Conservation (phyloP, 768 basidiomycete genomes). For the Suillus paluster region DNA sequence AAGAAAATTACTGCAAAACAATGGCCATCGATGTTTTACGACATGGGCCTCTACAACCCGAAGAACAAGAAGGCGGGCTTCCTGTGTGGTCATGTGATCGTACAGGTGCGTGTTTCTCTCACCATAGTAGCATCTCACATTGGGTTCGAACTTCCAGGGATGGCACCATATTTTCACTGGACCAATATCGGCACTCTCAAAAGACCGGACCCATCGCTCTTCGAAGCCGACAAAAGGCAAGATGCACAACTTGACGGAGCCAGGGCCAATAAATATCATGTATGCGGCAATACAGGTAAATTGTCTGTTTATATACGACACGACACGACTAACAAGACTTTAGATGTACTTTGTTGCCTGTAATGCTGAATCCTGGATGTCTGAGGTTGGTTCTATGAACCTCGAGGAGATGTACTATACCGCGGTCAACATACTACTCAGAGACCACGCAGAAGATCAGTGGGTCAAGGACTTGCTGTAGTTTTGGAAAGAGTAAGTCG, state of each 20-base stretch:
- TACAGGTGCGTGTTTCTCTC: neutral
- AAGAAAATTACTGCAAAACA: conserved; percentile 6
- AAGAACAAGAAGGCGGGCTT: conserved; percentile 1
- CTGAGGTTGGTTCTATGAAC: neutral
- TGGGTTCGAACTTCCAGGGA: no score
- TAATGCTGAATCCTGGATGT: neutral
- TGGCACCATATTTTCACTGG: conserved; percentile 9
- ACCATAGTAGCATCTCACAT: no score
- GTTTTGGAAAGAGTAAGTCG: conserved; percentile 6
- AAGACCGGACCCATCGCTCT: neutral
- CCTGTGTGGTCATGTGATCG: neutral
- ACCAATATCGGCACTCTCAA: neutral
- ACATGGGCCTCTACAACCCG: conserved; percentile 5
- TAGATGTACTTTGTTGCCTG: conserved; percentile 2
- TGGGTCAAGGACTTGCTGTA: conserved; percentile 5
- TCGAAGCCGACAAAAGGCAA: conserved; percentile 4
- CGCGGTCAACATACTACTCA: neutral
- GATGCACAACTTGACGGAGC: conserved; percentile 1
- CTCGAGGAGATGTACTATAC: conserved; percentile 5
- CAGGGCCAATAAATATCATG: conserved; percentile 4
- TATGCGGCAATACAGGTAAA: conserved; percentile 11
- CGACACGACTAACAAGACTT: neutral
- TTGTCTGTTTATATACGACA: neutral
- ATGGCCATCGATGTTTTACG: conserved; percentile 4
- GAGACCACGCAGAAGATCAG: neutral